Conservation (phyloP, 2,329 filamentous ascomycete genomes). For the Rugonectria rugulosa region DNA sequence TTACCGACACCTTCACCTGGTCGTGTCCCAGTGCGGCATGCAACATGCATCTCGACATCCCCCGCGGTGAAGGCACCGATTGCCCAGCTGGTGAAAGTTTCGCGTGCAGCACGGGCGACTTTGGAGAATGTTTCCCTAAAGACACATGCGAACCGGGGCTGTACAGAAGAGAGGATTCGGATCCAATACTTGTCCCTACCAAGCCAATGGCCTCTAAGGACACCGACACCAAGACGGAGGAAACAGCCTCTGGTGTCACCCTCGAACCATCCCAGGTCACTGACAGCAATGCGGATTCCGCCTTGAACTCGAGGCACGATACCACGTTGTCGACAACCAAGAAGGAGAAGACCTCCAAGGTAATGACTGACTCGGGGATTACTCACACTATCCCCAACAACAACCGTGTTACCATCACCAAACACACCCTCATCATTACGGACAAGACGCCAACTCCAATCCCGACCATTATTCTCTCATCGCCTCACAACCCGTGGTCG, state of each 20-base stretch:
- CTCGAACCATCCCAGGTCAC: background rate
- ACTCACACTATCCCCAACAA: conserved; percentile 48
- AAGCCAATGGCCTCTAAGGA: background rate
- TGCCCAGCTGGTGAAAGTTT: conserved; percentile 47
- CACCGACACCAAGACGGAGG: conserved; percentile 8
- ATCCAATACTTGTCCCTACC: background rate
- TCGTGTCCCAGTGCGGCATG: background rate
- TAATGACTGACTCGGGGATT: conserved; percentile 46
- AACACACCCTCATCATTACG: conserved; percentile 43
- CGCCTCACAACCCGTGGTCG: conserved; percentile 11
- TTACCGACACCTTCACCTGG: background rate
- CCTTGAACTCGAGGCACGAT: background rate
- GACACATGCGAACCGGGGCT: conserved; percentile 49
- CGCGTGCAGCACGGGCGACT: conserved; percentile 46
- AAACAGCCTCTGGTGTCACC: background rate
- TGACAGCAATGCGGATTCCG: background rate
- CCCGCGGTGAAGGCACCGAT: conserved; percentile 12
- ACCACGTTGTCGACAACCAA: background rate
- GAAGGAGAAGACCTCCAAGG: conserved; percentile 22
- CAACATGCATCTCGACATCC: conserved; percentile 23
- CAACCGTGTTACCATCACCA: conserved; percentile 45
- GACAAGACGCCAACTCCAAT: conserved; percentile 34
- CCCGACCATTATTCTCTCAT: conserved; percentile 7
- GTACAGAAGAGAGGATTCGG: conserved; percentile 36
- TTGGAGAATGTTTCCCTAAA: conserved; percentile 54